Evolutionary conservation across 2,329 filamentous ascomycete genomes (phyloP), one percentile per base, ranked within the genome.

Genomic region (Teratosphaeria zuluensis): DNA sequence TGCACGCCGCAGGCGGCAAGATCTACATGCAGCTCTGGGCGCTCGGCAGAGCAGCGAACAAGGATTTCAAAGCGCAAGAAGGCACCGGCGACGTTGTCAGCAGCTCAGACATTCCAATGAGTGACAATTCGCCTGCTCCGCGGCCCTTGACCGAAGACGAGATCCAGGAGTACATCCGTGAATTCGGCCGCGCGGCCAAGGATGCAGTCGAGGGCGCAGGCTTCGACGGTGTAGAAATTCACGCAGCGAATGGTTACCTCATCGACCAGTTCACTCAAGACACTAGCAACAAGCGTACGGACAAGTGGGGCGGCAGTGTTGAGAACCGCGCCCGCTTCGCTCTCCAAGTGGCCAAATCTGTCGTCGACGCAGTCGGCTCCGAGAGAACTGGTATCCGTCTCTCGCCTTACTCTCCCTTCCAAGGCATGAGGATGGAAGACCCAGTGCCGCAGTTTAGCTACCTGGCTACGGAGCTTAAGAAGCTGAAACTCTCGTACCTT

Each of bases 191-290:
- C 24, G 77, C 75, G 4, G 78, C 80, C 0, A 75, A 74, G 65
- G 75, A 74, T 51, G 75, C 77, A 1, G 67, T 79, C 7, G 70
- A 74, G 51, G 61, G 60, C 12, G 81, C 80, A 3, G 82, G 81
- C 0, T 82, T 84, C 62, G 86, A 88, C 65, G 82, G 83, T 3
- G 78, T 89, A 16, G 86, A 79, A 61, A 71, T 79, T 12, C 76
- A 78, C 62, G 77, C 70, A 35, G 73, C 68, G 4, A 72, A 71
- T 56, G 69, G 69, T 14, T 90, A 89, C 66, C 76, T 90, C 1
- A 70, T 87, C 8, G 80, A 81, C 58, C 80, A 86, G 64, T 90
- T 90, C 70, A 74, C 87, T 14, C 85, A 83, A 62, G 78, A 80
- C 59, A 77, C 71, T 4, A 73, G 74, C 64, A 86, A 86, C 71